These are phyloP conservation scores for Thuja plicata DNA, from an alignment of 83 land plant species.

Conservation along the genomic window DNA sequence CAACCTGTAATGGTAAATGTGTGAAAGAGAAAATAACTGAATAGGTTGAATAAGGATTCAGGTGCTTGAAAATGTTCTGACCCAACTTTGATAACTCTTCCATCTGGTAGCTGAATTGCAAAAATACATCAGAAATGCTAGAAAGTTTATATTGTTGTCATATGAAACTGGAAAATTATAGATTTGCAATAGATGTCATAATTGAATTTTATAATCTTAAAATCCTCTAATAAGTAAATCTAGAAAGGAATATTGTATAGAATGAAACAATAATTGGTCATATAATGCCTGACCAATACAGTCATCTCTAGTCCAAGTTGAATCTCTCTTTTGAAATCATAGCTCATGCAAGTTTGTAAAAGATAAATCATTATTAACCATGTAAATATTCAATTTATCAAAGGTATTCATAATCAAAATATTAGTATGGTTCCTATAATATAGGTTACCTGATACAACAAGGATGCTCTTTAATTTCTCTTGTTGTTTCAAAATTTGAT, in stretches of 20 bases:
- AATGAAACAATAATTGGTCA: slow-evolving; percentile 15
- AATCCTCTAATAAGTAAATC: slow-evolving; percentile 1
- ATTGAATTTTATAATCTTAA: neutral
- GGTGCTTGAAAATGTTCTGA: too few species aligned
- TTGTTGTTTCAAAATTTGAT: too few species aligned
- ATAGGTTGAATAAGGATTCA: too few species aligned
- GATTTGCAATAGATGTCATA: neutral
- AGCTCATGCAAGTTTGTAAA: slow-evolving; percentile 19
- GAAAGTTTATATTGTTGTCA: neutral
- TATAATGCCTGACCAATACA: slow-evolving; percentile 52
- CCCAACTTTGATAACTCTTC: slow-evolving; percentile 61
- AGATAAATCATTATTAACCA: neutral
- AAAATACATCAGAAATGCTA: neutral
- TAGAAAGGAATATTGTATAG: neutral
- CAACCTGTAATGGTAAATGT: too few species aligned
- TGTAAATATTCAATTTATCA: neutral
- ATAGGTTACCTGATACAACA: slow-evolving; percentile 56
- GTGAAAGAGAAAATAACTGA: too few species aligned
- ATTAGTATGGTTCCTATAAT: neutral
- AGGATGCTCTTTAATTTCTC: slow-evolving; percentile 58
- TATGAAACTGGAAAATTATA: neutral
- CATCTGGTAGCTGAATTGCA: slow-evolving; percentile 52
- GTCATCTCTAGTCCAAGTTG: slow-evolving; percentile 63
- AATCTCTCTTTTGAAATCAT: slow-evolving; percentile 54
- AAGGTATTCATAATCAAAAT: neutral